A percentile compares a stretch with the other conserved stretches of the same genome.
These are phyloP conservation scores for Fusarium neocosmosporiellum DNA, from an alignment of 2,329 filamentous ascomycete species.

Conservation along the genomic window DNA sequence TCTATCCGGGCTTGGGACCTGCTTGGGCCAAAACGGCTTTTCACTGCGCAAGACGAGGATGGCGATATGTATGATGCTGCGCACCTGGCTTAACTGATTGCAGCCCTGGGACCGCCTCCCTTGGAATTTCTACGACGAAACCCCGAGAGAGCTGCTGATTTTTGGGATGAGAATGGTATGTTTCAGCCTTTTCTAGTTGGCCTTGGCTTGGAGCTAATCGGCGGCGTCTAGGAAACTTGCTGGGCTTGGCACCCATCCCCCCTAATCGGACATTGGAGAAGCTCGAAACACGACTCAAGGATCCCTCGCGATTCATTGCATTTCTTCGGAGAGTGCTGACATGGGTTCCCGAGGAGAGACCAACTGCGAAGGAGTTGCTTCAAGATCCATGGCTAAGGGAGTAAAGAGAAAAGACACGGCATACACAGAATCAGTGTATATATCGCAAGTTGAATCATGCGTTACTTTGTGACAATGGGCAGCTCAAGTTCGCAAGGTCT, in stretches of 20 bases:
- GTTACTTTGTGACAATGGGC: too few species aligned
- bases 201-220: not conserved
- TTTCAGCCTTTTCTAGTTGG: not conserved
- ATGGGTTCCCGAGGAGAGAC: conserved; percentile 35
- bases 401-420: not conserved
- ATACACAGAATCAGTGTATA: too few species aligned
- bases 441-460: too few species aligned
- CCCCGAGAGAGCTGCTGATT: conserved; percentile 24
- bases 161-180: conserved; percentile 41
- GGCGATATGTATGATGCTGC: conserved; percentile 35
- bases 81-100: conserved; percentile 41
- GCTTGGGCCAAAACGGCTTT: conserved; percentile 29
- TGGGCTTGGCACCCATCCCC: conserved; percentile 35
- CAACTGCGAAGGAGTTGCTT: conserved; percentile 39
- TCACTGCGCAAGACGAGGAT: conserved; percentile 35
- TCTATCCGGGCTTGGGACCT: conserved; percentile 40
- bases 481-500: too few species aligned
- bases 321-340: conserved; percentile 39
- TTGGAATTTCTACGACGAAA: conserved; percentile 24
- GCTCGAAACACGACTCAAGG: conserved; percentile 27
- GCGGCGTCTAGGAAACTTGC: conserved; percentile 31
- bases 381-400: conserved; percentile 39
- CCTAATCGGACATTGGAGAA: conserved; percentile 29
- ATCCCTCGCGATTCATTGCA: conserved; percentile 30
- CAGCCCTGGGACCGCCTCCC: conserved; percentile 38